These are phyloP conservation scores for Solanum pinnatisectum DNA, from an alignment of 257 asterid genomes.

Conservation along the genomic window DNA sequence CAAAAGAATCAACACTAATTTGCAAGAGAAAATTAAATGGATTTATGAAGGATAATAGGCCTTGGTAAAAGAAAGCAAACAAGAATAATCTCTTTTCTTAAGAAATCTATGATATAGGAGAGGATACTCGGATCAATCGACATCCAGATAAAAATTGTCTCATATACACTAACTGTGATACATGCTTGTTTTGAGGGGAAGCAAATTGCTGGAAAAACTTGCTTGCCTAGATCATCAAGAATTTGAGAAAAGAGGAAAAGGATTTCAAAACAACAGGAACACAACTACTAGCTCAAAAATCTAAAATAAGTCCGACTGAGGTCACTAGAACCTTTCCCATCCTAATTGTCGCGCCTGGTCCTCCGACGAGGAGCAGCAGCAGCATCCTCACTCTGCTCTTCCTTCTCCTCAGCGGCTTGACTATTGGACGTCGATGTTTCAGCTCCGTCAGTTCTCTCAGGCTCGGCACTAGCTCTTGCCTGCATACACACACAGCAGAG, in stretches of 20 bases:
- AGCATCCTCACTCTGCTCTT: conserved; percentile 27
- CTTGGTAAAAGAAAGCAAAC: neutral
- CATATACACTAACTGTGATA: neutral
- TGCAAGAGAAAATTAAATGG: neutral
- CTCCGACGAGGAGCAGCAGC: conserved; percentile 7
- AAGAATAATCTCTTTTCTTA: neutral
- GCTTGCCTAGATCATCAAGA: neutral
- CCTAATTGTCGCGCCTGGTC: conserved; percentile 9
- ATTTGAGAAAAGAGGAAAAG: neutral
- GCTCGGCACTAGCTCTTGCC: conserved; percentile 36
- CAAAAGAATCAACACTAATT: neutral
- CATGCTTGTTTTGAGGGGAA: neutral
- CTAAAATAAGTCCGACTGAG: neutral
- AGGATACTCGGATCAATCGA: neutral
- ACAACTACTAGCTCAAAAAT: neutral
- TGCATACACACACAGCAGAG: conserved; percentile 1
- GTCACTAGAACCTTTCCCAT: neutral
- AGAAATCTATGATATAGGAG: neutral
- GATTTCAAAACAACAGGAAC: neutral
- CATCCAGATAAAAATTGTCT: neutral
- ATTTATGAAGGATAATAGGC: neutral
- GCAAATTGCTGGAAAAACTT: neutral
- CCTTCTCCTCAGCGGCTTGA: conserved; percentile 52
- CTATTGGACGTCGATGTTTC: conserved; percentile 48
- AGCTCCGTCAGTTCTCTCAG: conserved; percentile 36